Evolutionary conservation across 2,329 filamentous ascomycete species (phyloP), one percentile per base, ranked within the genome.

Genomic region (Monosporascus ibericus): DNA sequence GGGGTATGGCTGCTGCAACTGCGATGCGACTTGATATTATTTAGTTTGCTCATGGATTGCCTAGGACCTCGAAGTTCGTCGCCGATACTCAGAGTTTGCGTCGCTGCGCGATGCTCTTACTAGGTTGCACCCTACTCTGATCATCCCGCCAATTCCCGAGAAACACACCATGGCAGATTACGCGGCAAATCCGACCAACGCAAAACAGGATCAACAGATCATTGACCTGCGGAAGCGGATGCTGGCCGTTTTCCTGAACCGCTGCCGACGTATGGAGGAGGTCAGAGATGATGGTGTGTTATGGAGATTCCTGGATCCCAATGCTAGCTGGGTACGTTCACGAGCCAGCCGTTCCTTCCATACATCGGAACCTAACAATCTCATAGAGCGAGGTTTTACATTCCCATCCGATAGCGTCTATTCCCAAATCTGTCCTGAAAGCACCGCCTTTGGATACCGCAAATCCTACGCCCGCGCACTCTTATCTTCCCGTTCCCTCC

Each of bases 91-190:
- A 1, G 94, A 99, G 70, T 99, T 99, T 65, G 88, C 90, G 37
- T 96, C 92, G 17, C 75, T 99, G 52, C 84, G 94, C 64, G 86
- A 91, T 63, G 92, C 92, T 3, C 80, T 99, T 27, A 91, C 92
- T 47, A 88, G 88, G 62, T 80, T 99, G 56, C 95, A 99, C 67
- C 94, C 95, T 7, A 99, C 94, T 0, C 80, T 99, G 42, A 88
- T 99, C 63, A 88, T 99, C 49, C 95, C 94, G 7, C 94, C 94
- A 3, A 99, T 99, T 64, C 94, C 94, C 22, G 95, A 99, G 73
- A 99, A 99, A 72, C 94, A 99, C 70, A 94, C 91, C 46, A 95
- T 99, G 87, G 92, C 92, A 55, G 94, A 99, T 70, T 99, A 99
- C 67, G 94, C 94, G 17, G 92, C 95, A 27, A 97, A 96, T 63